A percentile compares a stretch with the other conserved stretches of the same genome.
These are phyloP conservation scores for Metahyphopichia silvanorum DNA, from an alignment of 805 yeast genomes.

Conservation along the genomic window DNA sequence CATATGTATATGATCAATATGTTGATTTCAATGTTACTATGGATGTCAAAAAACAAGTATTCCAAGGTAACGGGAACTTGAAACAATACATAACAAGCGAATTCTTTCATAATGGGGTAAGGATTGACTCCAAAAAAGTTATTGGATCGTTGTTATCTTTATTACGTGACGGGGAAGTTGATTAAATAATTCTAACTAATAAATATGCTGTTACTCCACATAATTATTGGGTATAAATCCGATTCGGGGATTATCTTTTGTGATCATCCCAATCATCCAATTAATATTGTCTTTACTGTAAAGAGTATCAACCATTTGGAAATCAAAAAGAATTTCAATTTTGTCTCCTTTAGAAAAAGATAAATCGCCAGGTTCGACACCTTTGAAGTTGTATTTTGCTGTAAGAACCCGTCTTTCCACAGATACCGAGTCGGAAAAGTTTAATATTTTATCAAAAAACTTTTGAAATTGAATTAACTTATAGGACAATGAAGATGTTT, in stretches of 20 bases:
- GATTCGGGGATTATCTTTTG: constrained; percentile 15
- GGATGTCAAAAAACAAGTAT: constrained; percentile 28
- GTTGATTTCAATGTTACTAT: constrained; percentile 46
- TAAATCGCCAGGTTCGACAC: constrained; percentile 35
- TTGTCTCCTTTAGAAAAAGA: constrained; percentile 31
- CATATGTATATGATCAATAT: constrained; percentile 49
- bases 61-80: constrained; percentile 30
- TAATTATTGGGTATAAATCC: constrained; percentile 38
- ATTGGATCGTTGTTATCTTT: constrained; percentile 37
- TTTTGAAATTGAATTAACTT: constrained; percentile 20
- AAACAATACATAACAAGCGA: constrained; percentile 46
- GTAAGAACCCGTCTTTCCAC: constrained; percentile 4
- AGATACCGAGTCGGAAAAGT: neutral
- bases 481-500: constrained; percentile 19
- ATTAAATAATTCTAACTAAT: constrained; percentile 13
- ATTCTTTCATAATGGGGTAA: constrained; percentile 49
- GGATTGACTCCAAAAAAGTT: constrained; percentile 38
- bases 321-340: constrained; percentile 29
- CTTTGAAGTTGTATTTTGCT: constrained; percentile 25
- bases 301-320: constrained; percentile 20
- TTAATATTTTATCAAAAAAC: constrained; percentile 18
- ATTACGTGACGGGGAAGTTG: constrained; percentile 37
- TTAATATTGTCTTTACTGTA: constrained; percentile 15
- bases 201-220: constrained; percentile 5
- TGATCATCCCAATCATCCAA: constrained; percentile 32